Evolutionary conservation across 2,329 filamentous ascomycete genomes (phyloP).

Genomic region (Pseudocercospora macadamiae): DNA sequence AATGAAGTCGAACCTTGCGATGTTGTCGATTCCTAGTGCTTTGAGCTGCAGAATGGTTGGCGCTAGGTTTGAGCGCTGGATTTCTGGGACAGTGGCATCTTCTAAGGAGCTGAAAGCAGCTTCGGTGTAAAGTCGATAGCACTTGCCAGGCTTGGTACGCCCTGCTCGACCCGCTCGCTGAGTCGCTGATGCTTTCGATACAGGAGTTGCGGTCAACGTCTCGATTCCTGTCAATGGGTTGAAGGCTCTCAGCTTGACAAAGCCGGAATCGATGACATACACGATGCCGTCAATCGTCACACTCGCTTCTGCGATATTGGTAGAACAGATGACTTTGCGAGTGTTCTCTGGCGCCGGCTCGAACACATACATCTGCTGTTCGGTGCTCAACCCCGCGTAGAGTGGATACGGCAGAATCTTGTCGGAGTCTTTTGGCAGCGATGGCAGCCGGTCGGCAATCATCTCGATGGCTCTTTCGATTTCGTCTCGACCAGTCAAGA

Average conservation of each 20-base stretch:
- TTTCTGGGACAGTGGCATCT: constrained; percentile 80
- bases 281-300: constrained; percentile 92
- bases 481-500: constrained; percentile 89
- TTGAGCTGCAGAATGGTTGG: constrained; percentile 89
- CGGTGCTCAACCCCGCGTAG: constrained; percentile 84
- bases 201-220: constrained; percentile 75
- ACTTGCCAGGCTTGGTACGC: constrained; percentile 87
- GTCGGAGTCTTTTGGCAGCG: constrained; percentile 62
- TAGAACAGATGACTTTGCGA: constrained; percentile 88
- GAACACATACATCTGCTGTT: constrained; percentile 95
- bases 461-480: constrained; percentile 82
- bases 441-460: constrained; percentile 71
- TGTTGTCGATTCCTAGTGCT: constrained; percentile 91
- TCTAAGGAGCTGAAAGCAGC: constrained; percentile 66
- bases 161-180: constrained; percentile 90
- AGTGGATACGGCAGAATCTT: constrained; percentile 74
- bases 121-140: constrained; percentile 90
- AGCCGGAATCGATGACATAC: constrained; percentile 88
- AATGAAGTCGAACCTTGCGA: constrained; percentile 86
- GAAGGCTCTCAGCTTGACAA: constrained; percentile 86
- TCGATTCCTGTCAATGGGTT: constrained; percentile 86
- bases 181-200: constrained; percentile 90
- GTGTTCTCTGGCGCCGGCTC: constrained; percentile 79
- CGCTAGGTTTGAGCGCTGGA: constrained; percentile 88
- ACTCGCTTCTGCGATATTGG: constrained; percentile 95